phyloP scores from a whole-genome alignment of 2,329 filamentous ascomycete genomes.

The Pyrenochaeta sp. region DNA sequence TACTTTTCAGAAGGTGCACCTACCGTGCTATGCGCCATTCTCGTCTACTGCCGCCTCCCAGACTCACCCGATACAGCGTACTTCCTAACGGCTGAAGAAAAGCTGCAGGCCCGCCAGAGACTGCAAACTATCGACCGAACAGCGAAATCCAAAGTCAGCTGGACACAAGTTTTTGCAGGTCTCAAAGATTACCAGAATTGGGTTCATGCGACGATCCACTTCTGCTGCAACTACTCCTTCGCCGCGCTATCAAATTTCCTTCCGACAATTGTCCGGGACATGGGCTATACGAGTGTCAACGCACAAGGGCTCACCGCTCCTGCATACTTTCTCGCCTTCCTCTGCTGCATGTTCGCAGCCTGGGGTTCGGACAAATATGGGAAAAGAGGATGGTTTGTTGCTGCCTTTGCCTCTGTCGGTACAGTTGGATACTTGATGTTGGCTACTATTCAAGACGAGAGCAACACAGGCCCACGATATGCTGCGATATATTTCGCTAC shows the following conservation, averaged over 20 bases:
- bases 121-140: too few relatives aligned
- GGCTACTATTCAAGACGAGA: constrained; percentile 21
- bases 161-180: constrained; percentile 48
- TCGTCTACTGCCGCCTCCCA: constrained; percentile 44
- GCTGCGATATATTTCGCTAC: constrained; percentile 50
- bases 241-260: constrained; percentile 53
- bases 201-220: constrained; percentile 50
- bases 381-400: constrained; percentile 47
- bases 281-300: constrained; percentile 52
- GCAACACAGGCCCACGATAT: constrained; percentile 47
- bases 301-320: constrained; percentile 55
- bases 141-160: constrained; percentile 48
- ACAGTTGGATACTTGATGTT: constrained; percentile 48
- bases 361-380: constrained; percentile 49
- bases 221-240: constrained; percentile 52
- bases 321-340: constrained; percentile 52
- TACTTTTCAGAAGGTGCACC: constrained; percentile 37
- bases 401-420: constrained; percentile 32
- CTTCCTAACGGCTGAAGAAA: constrained; percentile 42
- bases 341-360: constrained; percentile 42
- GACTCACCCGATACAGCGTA: constrained; percentile 38
- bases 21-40: constrained; percentile 35
- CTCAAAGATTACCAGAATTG: constrained; percentile 51
- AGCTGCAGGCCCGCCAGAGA: too few relatives aligned
- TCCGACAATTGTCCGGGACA: constrained; percentile 52